Conservation (phyloP, 306 rosid genomes). For the Adenanthera pavonina region DNA sequence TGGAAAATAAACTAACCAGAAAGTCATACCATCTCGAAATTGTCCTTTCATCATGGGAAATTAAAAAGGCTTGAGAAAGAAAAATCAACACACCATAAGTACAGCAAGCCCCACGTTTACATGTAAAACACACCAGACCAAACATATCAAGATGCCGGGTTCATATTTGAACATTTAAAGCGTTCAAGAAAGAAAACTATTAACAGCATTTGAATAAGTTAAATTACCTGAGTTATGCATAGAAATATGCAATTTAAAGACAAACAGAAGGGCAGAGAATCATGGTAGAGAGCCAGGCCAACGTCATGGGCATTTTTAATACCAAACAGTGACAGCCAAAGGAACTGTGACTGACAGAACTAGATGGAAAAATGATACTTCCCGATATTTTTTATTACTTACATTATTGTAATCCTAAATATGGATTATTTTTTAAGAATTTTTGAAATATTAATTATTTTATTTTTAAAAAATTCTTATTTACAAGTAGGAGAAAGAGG, state of each 20-base stretch:
- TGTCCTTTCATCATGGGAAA: background rate
- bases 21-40: conserved; percentile 29
- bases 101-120: conserved; percentile 4
- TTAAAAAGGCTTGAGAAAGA: background rate
- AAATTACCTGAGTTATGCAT: background rate
- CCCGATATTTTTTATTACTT: too few species aligned
- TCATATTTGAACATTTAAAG: conserved; percentile 17
- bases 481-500: too few species aligned
- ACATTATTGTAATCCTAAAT: too few species aligned
- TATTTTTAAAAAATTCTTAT: too few species aligned
- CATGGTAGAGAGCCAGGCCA: too few species aligned
- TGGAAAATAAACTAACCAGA: conserved; percentile 17
- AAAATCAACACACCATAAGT: conserved; percentile 1
- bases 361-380: too few species aligned
- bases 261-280: background rate
- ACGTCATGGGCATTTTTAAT: too few species aligned
- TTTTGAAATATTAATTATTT: too few species aligned
- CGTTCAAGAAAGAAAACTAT: conserved; percentile 2
- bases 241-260: conserved; percentile 7
- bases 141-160: background rate
- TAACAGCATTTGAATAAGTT: background rate
- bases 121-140: background rate
- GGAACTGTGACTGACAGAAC: background rate
- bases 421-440: too few species aligned
- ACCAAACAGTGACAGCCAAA: too few species aligned